phyloP scores from a whole-genome alignment of 2,329 filamentous ascomycete species.

The Emericellopsis atlantica region DNA sequence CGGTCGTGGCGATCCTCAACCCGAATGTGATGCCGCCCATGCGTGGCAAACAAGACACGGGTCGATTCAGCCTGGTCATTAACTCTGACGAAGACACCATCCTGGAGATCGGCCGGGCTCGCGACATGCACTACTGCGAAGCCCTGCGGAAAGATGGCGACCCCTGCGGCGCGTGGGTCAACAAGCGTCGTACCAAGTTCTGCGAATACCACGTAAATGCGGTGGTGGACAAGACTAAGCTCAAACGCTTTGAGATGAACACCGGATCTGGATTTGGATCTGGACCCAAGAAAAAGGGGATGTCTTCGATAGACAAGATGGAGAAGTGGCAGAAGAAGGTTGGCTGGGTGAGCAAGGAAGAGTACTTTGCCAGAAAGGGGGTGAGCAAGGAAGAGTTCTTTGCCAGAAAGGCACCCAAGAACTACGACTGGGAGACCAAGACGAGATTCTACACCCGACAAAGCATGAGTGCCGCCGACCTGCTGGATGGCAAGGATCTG shows the following conservation, averaged over 20 bases:
- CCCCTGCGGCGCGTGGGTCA: slow-evolving; percentile 72
- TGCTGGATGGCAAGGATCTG: slow-evolving; percentile 53
- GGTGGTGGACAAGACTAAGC: slow-evolving; percentile 55
- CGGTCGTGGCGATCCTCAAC: slow-evolving; percentile 83
- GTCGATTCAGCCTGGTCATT: slow-evolving; percentile 74
- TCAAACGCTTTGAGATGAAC: slow-evolving; percentile 68
- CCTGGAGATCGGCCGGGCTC: slow-evolving; percentile 72
- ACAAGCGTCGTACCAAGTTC: slow-evolving; percentile 74
- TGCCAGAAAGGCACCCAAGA: slow-evolving; percentile 1
- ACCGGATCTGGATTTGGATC: slow-evolving; percentile 7
- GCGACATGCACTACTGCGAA: slow-evolving; percentile 84
- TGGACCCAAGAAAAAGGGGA: slow-evolving; percentile 9
- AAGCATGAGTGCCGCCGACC: slow-evolving; percentile 39
- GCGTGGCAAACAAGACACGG: slow-evolving; percentile 60
- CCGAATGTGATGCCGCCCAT: slow-evolving; percentile 83
- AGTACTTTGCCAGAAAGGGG: slow-evolving; percentile 6
- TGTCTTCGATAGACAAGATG: background rate
- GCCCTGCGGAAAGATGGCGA: slow-evolving; percentile 74
- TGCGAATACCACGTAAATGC: slow-evolving; percentile 89
- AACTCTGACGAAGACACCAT: slow-evolving; percentile 80
- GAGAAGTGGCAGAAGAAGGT: slow-evolving; percentile 6
- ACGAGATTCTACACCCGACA: slow-evolving; percentile 41
- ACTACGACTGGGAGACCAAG: slow-evolving; percentile 47
- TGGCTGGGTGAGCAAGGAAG: slow-evolving; percentile 11
- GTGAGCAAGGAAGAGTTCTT: slow-evolving; percentile 2